Conservation (phyloP, 176 grass and related monocot genomes). For the Avena sativa region DNA sequence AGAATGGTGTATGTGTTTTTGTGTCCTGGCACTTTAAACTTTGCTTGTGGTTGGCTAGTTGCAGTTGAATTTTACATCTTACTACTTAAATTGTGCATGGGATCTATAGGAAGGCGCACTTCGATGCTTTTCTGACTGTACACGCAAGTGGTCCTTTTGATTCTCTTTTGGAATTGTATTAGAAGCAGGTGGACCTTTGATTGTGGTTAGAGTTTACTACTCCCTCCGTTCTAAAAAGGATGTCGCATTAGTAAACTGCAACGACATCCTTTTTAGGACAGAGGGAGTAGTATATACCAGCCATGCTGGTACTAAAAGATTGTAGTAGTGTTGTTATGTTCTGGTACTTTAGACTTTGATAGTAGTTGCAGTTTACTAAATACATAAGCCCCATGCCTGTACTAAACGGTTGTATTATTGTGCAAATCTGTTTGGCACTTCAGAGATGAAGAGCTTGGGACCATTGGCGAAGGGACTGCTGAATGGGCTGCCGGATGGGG, state of each 20-base stretch:
- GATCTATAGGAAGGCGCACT: not conserved
- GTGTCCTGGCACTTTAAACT: slow-evolving; percentile 46
- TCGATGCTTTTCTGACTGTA: slow-evolving; percentile 31
- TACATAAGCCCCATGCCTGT: slow-evolving; percentile 17
- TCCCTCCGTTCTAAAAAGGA: too few relatives aligned
- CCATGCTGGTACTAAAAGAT: slow-evolving; percentile 33
- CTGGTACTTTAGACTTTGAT: slow-evolving; percentile 43
- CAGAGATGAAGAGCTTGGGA: slow-evolving; percentile 75
- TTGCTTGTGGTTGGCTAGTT: not conserved
- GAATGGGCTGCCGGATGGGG: slow-evolving; percentile 54
- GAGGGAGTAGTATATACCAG: not conserved
- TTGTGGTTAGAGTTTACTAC: slow-evolving; percentile 10
- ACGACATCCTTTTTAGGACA: too few relatives aligned
- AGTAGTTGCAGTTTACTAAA: not conserved
- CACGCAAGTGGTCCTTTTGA: slow-evolving; percentile 25
- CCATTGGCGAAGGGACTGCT: slow-evolving; percentile 87
- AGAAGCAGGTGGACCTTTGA: not conserved
- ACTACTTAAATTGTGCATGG: not conserved
- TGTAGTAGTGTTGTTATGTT: not conserved
- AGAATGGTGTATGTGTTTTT: not conserved
- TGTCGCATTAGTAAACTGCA: too few relatives aligned
- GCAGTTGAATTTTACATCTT: not conserved
- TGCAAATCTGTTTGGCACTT: slow-evolving; percentile 31
- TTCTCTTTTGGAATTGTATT: not conserved
- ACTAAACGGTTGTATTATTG: slow-evolving; percentile 13